A percentile compares a stretch with the other conserved stretches of the same genome.
phyloP scores from a whole-genome alignment of 441 rosid genomes.

The Flueggea neowawraea region DNA sequence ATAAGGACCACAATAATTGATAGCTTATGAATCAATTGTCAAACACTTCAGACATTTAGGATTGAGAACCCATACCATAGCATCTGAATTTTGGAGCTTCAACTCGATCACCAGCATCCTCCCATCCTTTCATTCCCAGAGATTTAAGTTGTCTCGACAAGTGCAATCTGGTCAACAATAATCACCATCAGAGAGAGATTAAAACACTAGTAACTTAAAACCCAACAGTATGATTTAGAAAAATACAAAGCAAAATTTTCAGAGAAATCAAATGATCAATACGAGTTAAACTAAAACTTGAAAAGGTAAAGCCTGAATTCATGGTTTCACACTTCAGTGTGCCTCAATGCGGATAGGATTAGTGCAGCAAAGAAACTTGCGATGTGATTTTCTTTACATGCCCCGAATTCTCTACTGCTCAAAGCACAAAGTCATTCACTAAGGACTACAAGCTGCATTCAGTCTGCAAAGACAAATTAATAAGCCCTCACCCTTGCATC shows the following conservation, averaged over 20 bases:
- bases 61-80: constrained; percentile 12
- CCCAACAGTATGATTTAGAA: not conserved
- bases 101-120: not conserved
- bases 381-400: not conserved
- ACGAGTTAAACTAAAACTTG: not conserved
- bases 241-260: not conserved
- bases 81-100: constrained; percentile 4
- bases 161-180: not conserved
- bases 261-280: not conserved
- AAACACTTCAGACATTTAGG: no score
- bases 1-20: no score
- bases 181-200: not conserved
- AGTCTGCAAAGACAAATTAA: no score
- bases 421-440: no score
- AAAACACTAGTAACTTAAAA: not conserved
- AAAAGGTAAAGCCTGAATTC: not conserved
- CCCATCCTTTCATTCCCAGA: constrained; percentile 3
- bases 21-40: no score
- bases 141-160: not conserved
- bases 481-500: no score
- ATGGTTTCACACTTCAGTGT: constrained; percentile 1
- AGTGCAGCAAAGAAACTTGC: not conserved
- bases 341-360: not conserved
- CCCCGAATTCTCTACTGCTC: not conserved
- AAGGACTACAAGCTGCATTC: no score